phyloP scores from a whole-genome alignment of 148 eudicot species.

The Cornus suecica region DNA sequence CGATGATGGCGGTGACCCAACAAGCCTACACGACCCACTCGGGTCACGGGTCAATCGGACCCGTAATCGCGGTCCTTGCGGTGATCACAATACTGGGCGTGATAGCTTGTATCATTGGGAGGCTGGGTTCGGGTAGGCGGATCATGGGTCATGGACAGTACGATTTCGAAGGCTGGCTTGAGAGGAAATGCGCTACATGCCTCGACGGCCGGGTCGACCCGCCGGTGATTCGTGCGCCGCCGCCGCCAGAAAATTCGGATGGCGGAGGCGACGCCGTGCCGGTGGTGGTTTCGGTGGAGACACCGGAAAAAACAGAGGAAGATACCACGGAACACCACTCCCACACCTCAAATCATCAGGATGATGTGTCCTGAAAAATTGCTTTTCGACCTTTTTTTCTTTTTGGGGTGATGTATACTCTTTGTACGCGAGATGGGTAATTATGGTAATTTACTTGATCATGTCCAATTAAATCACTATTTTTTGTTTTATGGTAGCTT shows the following conservation, averaged over 20 bases:
- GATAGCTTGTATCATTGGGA: constrained; percentile 40
- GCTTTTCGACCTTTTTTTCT: no score
- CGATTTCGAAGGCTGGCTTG: constrained; percentile 46
- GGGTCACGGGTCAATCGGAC: constrained; percentile 43
- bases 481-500: neutral
- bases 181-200: constrained; percentile 25
- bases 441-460: neutral
- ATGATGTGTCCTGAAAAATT: no score
- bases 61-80: constrained; percentile 41
- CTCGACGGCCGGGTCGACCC: constrained; percentile 25
- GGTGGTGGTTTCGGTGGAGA: neutral
- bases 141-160: constrained; percentile 45
- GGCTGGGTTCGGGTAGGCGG: constrained; percentile 43
- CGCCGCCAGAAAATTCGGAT: neutral
- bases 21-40: constrained; percentile 23
- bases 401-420: no score
- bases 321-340: neutral
- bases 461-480: neutral
- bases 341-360: no score
- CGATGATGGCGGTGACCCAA: constrained; percentile 19
- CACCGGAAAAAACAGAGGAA: neutral
- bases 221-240: constrained; percentile 7
- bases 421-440: no score
- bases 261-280: constrained; percentile 8
- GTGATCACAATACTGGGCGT: constrained; percentile 38